Base-by-base conservation (phyloP, 371 early-diverging fungal species). In the Syncephalastrum sp. region DNA sequence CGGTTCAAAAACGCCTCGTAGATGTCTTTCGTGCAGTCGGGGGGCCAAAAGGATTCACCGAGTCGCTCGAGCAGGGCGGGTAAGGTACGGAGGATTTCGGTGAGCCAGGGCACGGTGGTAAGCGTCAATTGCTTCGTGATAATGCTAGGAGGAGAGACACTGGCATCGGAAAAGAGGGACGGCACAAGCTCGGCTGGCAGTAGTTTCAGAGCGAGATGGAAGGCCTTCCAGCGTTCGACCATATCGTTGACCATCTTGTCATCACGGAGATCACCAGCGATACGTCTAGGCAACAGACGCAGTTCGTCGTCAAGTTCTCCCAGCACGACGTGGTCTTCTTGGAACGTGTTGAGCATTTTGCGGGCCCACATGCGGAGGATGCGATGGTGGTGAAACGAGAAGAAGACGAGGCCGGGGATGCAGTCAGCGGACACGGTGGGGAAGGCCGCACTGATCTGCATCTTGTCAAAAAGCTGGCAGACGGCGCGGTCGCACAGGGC, bases 331-430 rank as follows among this genome's bases (percentile, higher is more conserved):
- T 47, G 50, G 46, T 63, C 60, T 5, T 47, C 14, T 13, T 56
- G 45, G 42, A 67, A 67, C 21, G 65, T 64, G 33, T 75, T 69
- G 0, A 78, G n/a, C n/a, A 70, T 48, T 53, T 75, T 78, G 43
- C 79, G 54, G 2, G 73, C 63, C 75, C 75, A 78, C 38, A 69
- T 60, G 5, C 79, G 67, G 19, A 75, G 55, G 13, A 65, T 52
- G 5, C 66, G 57, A 42, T 72, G 69, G 23, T 72, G 69, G 50
- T 78, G 67, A 8, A 74, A 54, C 3, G 69, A 57, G 25, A 72
- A 47, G 4, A 64, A 46, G 23, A 64, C 55, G 1, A 75, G 10
- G 5, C 68, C 66, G 4, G 56, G 38, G 0, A 60, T 52, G 8
- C 57, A 46, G 1, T 63, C 65, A 13, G 53, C 47, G 0, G 44